Base-by-base conservation (phyloP, 192 early-diverging fungal genomes). In the Polychytrium aggregatum region DNA sequence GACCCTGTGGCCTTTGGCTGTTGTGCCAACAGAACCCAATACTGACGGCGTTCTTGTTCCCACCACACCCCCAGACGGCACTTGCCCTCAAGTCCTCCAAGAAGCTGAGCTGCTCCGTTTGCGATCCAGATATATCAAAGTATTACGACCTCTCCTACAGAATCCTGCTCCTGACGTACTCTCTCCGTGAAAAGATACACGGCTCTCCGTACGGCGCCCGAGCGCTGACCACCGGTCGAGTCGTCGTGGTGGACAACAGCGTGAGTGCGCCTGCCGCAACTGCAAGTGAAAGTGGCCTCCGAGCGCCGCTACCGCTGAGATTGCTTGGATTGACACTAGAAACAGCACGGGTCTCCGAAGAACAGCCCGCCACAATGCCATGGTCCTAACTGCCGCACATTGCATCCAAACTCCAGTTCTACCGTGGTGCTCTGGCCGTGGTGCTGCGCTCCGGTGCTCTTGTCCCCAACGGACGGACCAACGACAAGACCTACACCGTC, bases 91-190 rank as follows among this genome's bases (percentile, higher is more conserved):
- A 73, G 24, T 57, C 54, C 31, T 50, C 86, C 13, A 56, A 65
- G 29, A 74, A 82, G 50, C 63, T 97, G 7, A 66, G 76, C 31
- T 94, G 94, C 41, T 61, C 76, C 1, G 87, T 95, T 39, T 93
- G 93, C 59, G 71, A 69, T 29, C 59, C 57, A 26, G 88, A 92
- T 55, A 76, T 97, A 24, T 57, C 71, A 9, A 49, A 56, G 8
- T 91, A 81, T 53, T 90, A 92, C 65, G 76, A 83, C 55, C 27
- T 67, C 13, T 83, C 78, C 13, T 56, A 64, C 9, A 53, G 66
- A 5, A 60, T 84, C 33, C 49, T 84, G 0, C 36, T 59, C 0
- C 44, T 86, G 17, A 73, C 69, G 10, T 70, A 72, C 34, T 55
- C 62, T 16, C 60, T 85, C 39, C 65, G 77, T 45, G 70, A 76